These are phyloP conservation scores for Cochlearia excelsa DNA, from an alignment of 345 rosid species.

Conservation along the genomic window DNA sequence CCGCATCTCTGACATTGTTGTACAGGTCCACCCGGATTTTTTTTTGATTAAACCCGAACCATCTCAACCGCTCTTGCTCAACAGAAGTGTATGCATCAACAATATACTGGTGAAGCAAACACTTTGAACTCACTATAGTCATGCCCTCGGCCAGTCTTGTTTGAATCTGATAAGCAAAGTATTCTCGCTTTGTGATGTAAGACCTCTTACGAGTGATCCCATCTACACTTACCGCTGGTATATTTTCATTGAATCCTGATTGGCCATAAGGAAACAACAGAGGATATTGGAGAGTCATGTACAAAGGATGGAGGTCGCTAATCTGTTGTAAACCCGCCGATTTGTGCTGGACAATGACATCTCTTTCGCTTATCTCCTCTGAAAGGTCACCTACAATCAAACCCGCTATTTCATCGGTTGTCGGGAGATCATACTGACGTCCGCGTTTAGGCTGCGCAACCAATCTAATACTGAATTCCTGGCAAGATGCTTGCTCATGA, in stretches of 20 bases:
- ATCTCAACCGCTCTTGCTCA: not conserved
- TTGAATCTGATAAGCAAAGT: not conserved
- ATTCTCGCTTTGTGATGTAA: not conserved
- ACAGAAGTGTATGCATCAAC: not conserved
- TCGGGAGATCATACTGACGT: not conserved
- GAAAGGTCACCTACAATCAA: not conserved
- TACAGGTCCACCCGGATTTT: not conserved
- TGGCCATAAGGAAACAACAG: not conserved
- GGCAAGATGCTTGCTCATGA: not conserved
- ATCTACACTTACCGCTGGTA: not conserved
- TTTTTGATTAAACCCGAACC: not conserved
- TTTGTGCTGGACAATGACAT: not conserved
- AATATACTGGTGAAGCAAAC: not conserved
- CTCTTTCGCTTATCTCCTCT: not conserved
- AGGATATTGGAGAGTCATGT: constrained; percentile 1
- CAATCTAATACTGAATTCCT: not conserved
- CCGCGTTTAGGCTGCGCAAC: not conserved
- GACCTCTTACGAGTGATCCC: not conserved
- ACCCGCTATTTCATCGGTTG: not conserved
- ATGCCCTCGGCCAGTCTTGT: not conserved
- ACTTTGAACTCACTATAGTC: not conserved
- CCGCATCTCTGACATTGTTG: not conserved
- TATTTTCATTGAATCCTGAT: not conserved
- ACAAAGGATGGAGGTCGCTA: not conserved
- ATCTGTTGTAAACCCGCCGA: not conserved